These are phyloP conservation scores for Ogataea neopini DNA, from an alignment of 805 yeast species.

Conservation along the genomic window DNA sequence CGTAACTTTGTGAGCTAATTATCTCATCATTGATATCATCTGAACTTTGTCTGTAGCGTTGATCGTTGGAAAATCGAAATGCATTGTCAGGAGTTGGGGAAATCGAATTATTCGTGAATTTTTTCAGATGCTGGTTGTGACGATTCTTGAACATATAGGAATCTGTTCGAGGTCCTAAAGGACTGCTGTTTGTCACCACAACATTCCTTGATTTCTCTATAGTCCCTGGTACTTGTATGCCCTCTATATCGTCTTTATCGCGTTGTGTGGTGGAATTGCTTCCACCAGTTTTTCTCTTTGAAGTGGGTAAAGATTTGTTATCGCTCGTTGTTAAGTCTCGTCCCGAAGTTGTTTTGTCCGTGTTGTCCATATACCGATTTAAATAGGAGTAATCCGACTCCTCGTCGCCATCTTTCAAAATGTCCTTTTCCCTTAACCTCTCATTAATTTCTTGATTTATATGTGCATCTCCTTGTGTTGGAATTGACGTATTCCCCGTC, in stretches of 20 bases:
- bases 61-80: background rate
- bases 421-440: slow-evolving; percentile 14
- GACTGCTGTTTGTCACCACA: slow-evolving; percentile 15
- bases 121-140: slow-evolving; percentile 11
- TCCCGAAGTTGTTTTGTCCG: background rate
- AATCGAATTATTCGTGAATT: background rate
- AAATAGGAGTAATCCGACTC: slow-evolving; percentile 15
- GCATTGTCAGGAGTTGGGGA: background rate
- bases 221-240: slow-evolving; percentile 29
- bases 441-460: slow-evolving; percentile 24
- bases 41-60: slow-evolving; percentile 4
- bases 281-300: background rate
- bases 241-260: slow-evolving; percentile 5
- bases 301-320: background rate
- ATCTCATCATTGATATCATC: slow-evolving; percentile 22
- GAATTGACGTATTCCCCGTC: slow-evolving; percentile 15
- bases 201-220: slow-evolving; percentile 16
- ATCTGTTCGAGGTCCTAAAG: slow-evolving; percentile 7
- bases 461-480: slow-evolving; percentile 26
- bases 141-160: slow-evolving; percentile 2
- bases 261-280: background rate
- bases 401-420: slow-evolving; percentile 1
- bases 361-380: slow-evolving; percentile 7
- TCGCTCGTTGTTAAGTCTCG: background rate
- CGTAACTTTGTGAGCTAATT: slow-evolving; percentile 20